Conservation (phyloP, 1,284 basidiomycete genomes). For the Vanrija humicola region DNA sequence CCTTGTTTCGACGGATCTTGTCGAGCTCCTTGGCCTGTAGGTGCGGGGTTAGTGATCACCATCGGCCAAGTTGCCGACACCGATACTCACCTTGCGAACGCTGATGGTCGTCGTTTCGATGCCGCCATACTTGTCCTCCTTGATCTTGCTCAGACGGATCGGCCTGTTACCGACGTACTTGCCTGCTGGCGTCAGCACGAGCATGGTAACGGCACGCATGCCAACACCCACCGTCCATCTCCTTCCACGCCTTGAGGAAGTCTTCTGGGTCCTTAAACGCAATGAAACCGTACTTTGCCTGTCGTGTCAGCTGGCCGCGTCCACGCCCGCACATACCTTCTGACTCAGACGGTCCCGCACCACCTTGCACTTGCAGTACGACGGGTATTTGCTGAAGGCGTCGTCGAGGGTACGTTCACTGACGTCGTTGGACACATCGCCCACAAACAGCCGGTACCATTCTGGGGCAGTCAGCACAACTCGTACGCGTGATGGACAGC, state of each 20-base stretch:
- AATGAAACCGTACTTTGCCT: slow-evolving; percentile 97
- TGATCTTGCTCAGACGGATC: slow-evolving; percentile 77
- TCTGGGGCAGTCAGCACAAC: slow-evolving; percentile 52
- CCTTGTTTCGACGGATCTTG: slow-evolving; percentile 45
- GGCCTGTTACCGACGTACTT: slow-evolving; percentile 96
- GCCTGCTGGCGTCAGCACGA: slow-evolving; percentile 53
- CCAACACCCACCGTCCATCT: slow-evolving; percentile 84
- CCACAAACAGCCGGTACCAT: slow-evolving; percentile 97
- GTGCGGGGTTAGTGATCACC: background rate
- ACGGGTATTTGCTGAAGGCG: slow-evolving; percentile 87
- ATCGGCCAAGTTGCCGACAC: background rate
- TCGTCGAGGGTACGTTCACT: slow-evolving; percentile 88
- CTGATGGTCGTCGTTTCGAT: slow-evolving; percentile 73
- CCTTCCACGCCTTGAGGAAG: slow-evolving; percentile 97
- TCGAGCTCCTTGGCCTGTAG: slow-evolving; percentile 43
- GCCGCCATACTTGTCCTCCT: slow-evolving; percentile 81
- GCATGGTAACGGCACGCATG: background rate
- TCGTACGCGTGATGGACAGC: too few relatives aligned
- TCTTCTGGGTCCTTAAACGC: slow-evolving; percentile 98
- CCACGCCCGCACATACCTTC: slow-evolving; percentile 57
- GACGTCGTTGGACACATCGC: slow-evolving; percentile 97
- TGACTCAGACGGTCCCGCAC: slow-evolving; percentile 86
- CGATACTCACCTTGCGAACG: slow-evolving; percentile 45
- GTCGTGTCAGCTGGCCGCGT: slow-evolving; percentile 2
- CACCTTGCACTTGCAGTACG: slow-evolving; percentile 91